Evolutionary conservation across 257 asterid genomes (phyloP), one percentile per base, ranked within the genome.

Genomic region (Solanum sitiens): DNA sequence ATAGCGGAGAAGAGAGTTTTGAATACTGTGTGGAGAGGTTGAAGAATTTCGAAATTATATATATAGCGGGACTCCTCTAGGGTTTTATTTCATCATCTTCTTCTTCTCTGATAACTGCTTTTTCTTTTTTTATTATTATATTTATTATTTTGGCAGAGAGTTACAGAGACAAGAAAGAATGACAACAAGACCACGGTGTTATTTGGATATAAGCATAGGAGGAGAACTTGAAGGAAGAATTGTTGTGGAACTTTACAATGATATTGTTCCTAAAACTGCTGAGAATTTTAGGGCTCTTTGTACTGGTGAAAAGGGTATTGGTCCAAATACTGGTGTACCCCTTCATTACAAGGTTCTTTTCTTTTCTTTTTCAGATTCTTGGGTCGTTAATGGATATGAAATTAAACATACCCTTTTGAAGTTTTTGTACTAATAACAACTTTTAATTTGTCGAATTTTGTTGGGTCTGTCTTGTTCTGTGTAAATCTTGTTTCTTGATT

Each of bases 271-370:
- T 77, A 94, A 89, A 90, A 97, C 99, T 72, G 96, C 98, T 1
- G 99, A 97, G 91, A 97, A 97, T 91, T 97, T 97, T 93, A 91
- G 99, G 90, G 98, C 99, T 68, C 97, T 97, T 45, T 95, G 99
- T 83, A 97, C 98, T 37, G 99, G 99, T 76, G 99, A 97, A 94
- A 97, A 95, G 86, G 99, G 99, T 91, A 90, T 92, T 91, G 99
- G 96, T 0, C 96, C 97, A 3, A 90, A 90, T 87, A 93, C 98
- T 77, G 97, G 94, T 6, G 98, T 93, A 33, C 98, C 98, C 89
- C 96, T 97, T 86, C 99, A 97, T 93, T 95, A 53, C 93, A 97
- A 97, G 99, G 99, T 94, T 45, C 44, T 27, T 6, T 50, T 15
- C 32, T 27, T 45, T 7, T 15, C 3, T 75, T 21, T 27, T 20